A percentile compares a stretch with the other conserved stretches of the same genome.
phyloP scores from a whole-genome alignment of 2,329 filamentous ascomycete genomes.

The Elsinoe batatas region DNA sequence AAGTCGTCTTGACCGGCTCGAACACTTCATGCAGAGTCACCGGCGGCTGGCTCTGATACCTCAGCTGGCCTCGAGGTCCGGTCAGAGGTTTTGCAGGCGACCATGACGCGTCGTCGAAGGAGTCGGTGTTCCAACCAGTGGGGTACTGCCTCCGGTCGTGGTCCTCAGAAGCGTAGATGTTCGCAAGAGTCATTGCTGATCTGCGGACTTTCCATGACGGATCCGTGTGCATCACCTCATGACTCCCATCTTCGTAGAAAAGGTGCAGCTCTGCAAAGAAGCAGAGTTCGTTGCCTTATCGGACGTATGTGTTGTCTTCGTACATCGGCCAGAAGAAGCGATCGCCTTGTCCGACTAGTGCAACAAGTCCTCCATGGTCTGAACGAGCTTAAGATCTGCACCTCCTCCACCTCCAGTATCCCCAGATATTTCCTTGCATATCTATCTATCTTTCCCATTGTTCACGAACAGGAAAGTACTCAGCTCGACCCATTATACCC shows the following conservation, averaged over 20 bases:
- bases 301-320: slow-evolving; percentile 34
- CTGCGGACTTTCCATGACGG: slow-evolving; percentile 31
- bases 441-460: neutral
- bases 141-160: slow-evolving; percentile 30
- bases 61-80: slow-evolving; percentile 31
- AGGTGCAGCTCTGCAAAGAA: slow-evolving; percentile 34
- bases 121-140: slow-evolving; percentile 27
- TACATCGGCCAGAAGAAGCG: slow-evolving; percentile 37
- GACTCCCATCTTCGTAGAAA: slow-evolving; percentile 30
- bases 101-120: slow-evolving; percentile 26
- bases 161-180: slow-evolving; percentile 34
- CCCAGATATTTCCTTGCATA: neutral
- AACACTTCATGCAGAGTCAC: slow-evolving; percentile 31
- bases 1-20: slow-evolving; percentile 21
- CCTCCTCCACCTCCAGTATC: neutral
- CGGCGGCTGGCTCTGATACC: slow-evolving; percentile 33
- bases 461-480: no score
- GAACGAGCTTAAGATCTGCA: slow-evolving; percentile 4
- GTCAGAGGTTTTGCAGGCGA: slow-evolving; percentile 30
- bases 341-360: slow-evolving; percentile 25
- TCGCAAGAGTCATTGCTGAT: slow-evolving; percentile 32
- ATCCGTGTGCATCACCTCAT: slow-evolving; percentile 29
- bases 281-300: slow-evolving; percentile 32
- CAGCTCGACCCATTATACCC: neutral
- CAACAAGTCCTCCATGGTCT: neutral